These are phyloP conservation scores for Stenocarpella maydis DNA, from an alignment of 2,329 filamentous ascomycete genomes.

Conservation along the genomic window DNA sequence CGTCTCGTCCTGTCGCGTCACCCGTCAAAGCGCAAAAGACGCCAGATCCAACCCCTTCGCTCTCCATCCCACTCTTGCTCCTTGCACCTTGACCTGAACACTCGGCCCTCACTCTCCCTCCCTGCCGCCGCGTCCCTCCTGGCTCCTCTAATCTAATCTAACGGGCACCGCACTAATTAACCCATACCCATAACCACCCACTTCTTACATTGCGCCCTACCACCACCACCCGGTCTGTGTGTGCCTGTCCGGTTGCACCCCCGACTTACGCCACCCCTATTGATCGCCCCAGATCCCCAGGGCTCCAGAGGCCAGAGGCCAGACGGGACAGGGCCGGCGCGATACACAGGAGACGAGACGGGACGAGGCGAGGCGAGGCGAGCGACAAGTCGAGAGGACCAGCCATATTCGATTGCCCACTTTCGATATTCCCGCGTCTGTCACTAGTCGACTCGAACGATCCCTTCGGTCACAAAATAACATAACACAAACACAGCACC, in stretches of 20 bases:
- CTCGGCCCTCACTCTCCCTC: background rate
- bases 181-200: slow-evolving; percentile 22
- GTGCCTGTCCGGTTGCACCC: background rate
- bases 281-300: background rate
- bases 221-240: background rate
- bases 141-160: slow-evolving; percentile 29
- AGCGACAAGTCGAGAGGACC: background rate
- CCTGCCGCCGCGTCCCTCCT: slow-evolving; percentile 17
- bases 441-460: slow-evolving; percentile 24
- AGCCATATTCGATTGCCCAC: slow-evolving; percentile 43
- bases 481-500: background rate
- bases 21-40: slow-evolving; percentile 13
- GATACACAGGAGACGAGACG: slow-evolving; percentile 2
- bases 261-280: slow-evolving; percentile 40
- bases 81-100: background rate
- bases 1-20: slow-evolving; percentile 17
- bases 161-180: slow-evolving; percentile 18
- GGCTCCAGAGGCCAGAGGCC: background rate
- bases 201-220: slow-evolving; percentile 18
- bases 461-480: slow-evolving; percentile 15
- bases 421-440: slow-evolving; percentile 29
- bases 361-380: slow-evolving; percentile 7
- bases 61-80: background rate
- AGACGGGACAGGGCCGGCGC: background rate
- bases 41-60: background rate